Base-by-base conservation (phyloP, 768 basidiomycete genomes). In the Boletus vinaceobasis region DNA sequence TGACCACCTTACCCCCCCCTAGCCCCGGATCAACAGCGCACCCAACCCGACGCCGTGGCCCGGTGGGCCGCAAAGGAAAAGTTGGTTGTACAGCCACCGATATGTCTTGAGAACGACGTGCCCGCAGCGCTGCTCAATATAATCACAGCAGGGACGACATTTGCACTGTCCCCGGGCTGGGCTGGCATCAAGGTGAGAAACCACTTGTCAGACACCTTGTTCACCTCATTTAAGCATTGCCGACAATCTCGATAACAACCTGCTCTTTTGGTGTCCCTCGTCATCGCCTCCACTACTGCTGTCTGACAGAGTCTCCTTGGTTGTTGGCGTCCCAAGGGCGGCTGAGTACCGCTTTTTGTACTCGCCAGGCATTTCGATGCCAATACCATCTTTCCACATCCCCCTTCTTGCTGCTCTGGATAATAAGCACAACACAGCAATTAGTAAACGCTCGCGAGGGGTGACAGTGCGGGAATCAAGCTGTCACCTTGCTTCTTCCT, bases 281-380 rank as follows among this genome's bases (percentile, higher is more conserved):
- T 11, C 33, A 27, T 35, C 32, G 5, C 32, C 37, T 3, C 42
- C n/a, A 5, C n/a, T 21, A 5, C 36, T 43, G 10, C 14, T 33
- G 5, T 42, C 32, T 13, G 36, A 4, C 36, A 4, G 31, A 2
- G 31, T 52, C 11, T 43, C 52, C 32, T 57, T 48, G 40, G 31
- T 32, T 21, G 43, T 39, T 4, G 55, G 33, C 11, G 52, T 31
- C 11, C 54, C 58, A 2, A 63, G 31, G 0, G 64, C 66, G 15
- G 9, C 53, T 0, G 80, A 78, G 61, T 84, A 70, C 35, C 90
- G 77, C 33, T 82, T 83, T 73, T 97, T 95, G 70, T 89, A 95
- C 46, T 88, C 85, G 1, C 84, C 80, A 0, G 93, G 93, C 8
- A 81, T 83, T 60, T 95, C 93, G 14, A 74, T 73, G 6, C 58